Percentiles rank a stretch among this genome's conserved stretches.
These are phyloP conservation scores for Cyberlindnera japonica DNA, from an alignment of 805 yeast genomes.

Conservation along the genomic window DNA sequence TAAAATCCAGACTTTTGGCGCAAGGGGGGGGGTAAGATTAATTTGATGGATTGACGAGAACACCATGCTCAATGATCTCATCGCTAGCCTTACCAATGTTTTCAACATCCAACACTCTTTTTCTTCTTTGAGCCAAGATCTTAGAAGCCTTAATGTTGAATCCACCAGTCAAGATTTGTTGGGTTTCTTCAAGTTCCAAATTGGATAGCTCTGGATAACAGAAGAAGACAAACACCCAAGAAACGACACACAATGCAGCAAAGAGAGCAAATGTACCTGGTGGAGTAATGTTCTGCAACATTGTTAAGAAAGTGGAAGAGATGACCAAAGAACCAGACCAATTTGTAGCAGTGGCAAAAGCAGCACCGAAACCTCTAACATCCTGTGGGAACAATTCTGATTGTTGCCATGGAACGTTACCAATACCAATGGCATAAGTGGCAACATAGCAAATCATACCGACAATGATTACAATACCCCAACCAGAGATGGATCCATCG, in stretches of 20 bases:
- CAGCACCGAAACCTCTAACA: slow-evolving; percentile 89
- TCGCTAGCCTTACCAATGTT: slow-evolving; percentile 25
- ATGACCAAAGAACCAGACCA: slow-evolving; percentile 94
- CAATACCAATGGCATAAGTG: slow-evolving; percentile 89
- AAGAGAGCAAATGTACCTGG: slow-evolving; percentile 91
- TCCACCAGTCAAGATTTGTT: slow-evolving; percentile 74
- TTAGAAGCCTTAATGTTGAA: slow-evolving; percentile 74
- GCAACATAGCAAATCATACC: slow-evolving; percentile 88
- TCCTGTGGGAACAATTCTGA: slow-evolving; percentile 91
- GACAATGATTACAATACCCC: slow-evolving; percentile 86
- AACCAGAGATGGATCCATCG: slow-evolving; percentile 49
- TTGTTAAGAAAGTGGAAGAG: slow-evolving; percentile 88
- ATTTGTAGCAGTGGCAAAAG: slow-evolving; percentile 87
- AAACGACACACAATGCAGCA: slow-evolving; percentile 72
- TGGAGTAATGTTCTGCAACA: slow-evolving; percentile 91
- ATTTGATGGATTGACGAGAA: slow-evolving; percentile 2
- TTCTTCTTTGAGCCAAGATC: slow-evolving; percentile 47
- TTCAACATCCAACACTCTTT: slow-evolving; percentile 24
- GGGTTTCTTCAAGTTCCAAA: slow-evolving; percentile 87
- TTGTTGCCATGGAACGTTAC: slow-evolving; percentile 98
- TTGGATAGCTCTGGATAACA: slow-evolving; percentile 92
- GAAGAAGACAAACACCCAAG: slow-evolving; percentile 73
- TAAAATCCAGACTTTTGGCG: no score
- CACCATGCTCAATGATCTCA: slow-evolving; percentile 26
- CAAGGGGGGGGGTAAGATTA: no score